Evolutionary conservation across 441 rosid species (phyloP).

Genomic region (Euphorbia corollata): DNA sequence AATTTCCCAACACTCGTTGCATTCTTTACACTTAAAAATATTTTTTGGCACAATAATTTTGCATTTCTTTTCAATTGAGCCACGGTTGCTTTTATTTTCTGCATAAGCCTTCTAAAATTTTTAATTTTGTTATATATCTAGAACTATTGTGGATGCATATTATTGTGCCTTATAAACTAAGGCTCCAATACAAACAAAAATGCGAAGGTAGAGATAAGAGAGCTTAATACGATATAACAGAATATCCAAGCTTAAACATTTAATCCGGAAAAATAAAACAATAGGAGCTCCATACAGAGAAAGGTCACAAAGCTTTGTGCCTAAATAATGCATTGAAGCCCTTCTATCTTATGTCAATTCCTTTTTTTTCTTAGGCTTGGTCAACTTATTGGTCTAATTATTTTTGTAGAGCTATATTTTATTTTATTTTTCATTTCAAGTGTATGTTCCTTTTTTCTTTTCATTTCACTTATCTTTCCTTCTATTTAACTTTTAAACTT

Average conservation of each 20-base stretch:
- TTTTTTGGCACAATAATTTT: neutral
- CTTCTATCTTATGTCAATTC: too few species aligned
- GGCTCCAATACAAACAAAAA: neutral
- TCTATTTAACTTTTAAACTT: neutral
- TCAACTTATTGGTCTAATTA: neutral
- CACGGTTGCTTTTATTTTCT: neutral
- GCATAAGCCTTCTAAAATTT: neutral
- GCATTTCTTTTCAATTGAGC: neutral
- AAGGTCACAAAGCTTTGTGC: too few species aligned
- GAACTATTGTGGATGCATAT: neutral
- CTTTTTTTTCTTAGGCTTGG: neutral
- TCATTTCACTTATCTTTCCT: neutral
- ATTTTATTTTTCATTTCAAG: neutral
- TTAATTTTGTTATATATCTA: too few species aligned
- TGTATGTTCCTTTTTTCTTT: neutral
- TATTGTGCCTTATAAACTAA: neutral
- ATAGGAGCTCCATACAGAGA: too few species aligned
- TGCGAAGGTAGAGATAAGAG: too few species aligned
- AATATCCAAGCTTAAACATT: too few species aligned
- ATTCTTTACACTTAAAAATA: neutral
- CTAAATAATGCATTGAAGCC: too few species aligned
- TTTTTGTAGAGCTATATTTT: neutral
- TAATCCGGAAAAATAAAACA: too few species aligned
- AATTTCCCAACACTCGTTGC: neutral
- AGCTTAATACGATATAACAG: too few species aligned